A percentile compares a stretch with the other conserved stretches of the same genome.
Conservation (phyloP, 1,139 yeast genomes). For the Candida dubliniensis region DNA sequence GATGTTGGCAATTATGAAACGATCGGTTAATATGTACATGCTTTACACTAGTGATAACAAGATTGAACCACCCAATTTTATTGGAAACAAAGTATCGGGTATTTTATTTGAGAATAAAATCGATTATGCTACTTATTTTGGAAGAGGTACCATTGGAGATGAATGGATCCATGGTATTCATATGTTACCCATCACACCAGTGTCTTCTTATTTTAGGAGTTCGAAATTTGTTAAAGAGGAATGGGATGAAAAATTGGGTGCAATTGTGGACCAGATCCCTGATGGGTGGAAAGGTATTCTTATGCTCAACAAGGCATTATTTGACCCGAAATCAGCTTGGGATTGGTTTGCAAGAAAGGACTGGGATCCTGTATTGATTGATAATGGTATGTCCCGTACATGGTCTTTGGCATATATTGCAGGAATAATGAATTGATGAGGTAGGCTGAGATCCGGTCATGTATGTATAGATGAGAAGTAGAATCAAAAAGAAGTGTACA, state of each 20-base stretch:
- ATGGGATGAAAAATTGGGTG: conserved; percentile 39
- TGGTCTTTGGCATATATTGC: conserved; percentile 48
- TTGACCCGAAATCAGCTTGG: conserved; percentile 38
- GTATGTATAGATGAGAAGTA: too few species aligned
- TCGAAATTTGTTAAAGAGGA: conserved; percentile 41
- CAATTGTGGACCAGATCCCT: conserved; percentile 36
- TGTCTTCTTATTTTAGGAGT: conserved; percentile 39
- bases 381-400: conserved; percentile 47
- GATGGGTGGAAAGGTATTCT: conserved; percentile 50
- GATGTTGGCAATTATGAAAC: conserved; percentile 43
- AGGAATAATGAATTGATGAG: conserved; percentile 17
- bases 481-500: too few species aligned
- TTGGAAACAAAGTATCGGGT: conserved; percentile 45
- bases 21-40: conserved; percentile 48
- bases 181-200: conserved; percentile 48
- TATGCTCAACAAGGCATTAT: conserved; percentile 40
- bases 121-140: conserved; percentile 47
- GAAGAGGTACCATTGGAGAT: conserved; percentile 42
- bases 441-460: too few species aligned
- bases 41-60: conserved; percentile 39
- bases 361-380: conserved; percentile 40
- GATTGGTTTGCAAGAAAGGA: conserved; percentile 40
- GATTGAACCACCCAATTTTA: conserved; percentile 38
- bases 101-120: conserved; percentile 47
- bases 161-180: conserved; percentile 53